phyloP scores from a whole-genome alignment of 163 green algal genomes.

The Chlamydomonas reinhardtii region DNA sequence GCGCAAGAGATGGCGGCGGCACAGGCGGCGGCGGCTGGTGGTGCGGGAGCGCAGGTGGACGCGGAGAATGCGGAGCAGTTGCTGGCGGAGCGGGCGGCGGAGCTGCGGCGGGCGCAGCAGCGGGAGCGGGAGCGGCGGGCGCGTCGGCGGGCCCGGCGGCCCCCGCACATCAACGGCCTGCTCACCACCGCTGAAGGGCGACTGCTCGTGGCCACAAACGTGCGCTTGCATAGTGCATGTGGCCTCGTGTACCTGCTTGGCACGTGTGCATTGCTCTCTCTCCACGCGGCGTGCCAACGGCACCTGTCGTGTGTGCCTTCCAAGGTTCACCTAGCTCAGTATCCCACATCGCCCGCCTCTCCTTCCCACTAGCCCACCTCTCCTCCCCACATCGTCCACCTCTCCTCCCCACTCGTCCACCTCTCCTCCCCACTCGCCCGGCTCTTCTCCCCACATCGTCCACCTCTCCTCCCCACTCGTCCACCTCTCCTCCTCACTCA shows the following conservation, averaged over 20 bases:
- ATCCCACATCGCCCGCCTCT: too few relatives aligned
- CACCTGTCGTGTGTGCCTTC: too few relatives aligned
- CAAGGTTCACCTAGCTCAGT: too few relatives aligned
- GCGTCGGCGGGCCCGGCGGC: neutral
- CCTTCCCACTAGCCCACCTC: too few relatives aligned
- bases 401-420: too few relatives aligned
- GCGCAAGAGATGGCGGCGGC: neutral
- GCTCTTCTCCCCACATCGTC: too few relatives aligned
- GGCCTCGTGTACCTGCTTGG: too few relatives aligned
- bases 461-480: neutral
- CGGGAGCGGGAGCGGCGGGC: neutral
- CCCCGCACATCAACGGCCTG: conserved; percentile 7
- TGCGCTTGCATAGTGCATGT: neutral
- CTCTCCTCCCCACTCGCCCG: too few relatives aligned
- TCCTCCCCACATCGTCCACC: too few relatives aligned
- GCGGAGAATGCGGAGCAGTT: neutral
- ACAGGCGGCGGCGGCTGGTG: neutral
- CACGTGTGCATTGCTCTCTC: neutral
- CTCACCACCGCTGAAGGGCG: neutral
- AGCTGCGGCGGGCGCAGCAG: neutral
- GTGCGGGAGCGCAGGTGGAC: neutral
- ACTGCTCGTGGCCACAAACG: conserved; percentile 23
- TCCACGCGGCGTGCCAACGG: neutral
- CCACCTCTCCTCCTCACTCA: neutral
- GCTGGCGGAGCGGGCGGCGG: neutral